Conservation (phyloP, 306 rosid genomes). For the Vigna nakashimae region DNA sequence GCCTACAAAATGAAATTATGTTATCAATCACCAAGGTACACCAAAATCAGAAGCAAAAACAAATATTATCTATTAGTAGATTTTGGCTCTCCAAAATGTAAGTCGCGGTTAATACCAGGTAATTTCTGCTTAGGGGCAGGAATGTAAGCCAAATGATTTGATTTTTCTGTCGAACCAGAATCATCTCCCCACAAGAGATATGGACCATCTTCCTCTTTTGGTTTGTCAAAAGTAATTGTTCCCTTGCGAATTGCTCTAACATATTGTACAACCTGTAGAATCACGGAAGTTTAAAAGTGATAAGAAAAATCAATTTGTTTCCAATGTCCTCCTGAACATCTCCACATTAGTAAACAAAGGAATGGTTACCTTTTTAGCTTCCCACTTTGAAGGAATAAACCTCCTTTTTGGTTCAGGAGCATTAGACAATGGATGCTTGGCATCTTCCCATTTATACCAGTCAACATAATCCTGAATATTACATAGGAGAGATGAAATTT, state of each 20-base stretch:
- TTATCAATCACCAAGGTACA: slow-evolving; percentile 25
- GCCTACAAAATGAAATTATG: slow-evolving; percentile 55
- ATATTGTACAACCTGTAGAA: slow-evolving; percentile 73
- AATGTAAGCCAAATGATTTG: slow-evolving; percentile 78
- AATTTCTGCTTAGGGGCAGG: slow-evolving; percentile 90
- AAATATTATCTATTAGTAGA: not conserved
- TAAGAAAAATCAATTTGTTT: slow-evolving; percentile 31
- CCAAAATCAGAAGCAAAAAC: slow-evolving; percentile 31
- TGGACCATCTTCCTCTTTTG: slow-evolving; percentile 74
- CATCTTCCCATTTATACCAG: slow-evolving; percentile 93
- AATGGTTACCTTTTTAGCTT: slow-evolving; percentile 70
- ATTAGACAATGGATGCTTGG: slow-evolving; percentile 85
- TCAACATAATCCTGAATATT: slow-evolving; percentile 75
- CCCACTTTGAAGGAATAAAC: slow-evolving; percentile 95
- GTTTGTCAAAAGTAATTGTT: slow-evolving; percentile 71
- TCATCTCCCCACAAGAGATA: slow-evolving; percentile 90
- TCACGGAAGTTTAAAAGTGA: slow-evolving; percentile 36
- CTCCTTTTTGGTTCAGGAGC: slow-evolving; percentile 98
- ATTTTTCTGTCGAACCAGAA: slow-evolving; percentile 68
- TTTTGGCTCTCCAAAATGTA: slow-evolving; percentile 30
- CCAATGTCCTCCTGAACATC: slow-evolving; percentile 6
- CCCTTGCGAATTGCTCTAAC: slow-evolving; percentile 90
- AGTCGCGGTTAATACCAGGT: slow-evolving; percentile 66
- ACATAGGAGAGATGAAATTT: slow-evolving; percentile 25
- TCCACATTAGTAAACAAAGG: slow-evolving; percentile 20